phyloP scores from a whole-genome alignment of 176 grass and related monocot genomes.

The Neostapfia colusana region DNA sequence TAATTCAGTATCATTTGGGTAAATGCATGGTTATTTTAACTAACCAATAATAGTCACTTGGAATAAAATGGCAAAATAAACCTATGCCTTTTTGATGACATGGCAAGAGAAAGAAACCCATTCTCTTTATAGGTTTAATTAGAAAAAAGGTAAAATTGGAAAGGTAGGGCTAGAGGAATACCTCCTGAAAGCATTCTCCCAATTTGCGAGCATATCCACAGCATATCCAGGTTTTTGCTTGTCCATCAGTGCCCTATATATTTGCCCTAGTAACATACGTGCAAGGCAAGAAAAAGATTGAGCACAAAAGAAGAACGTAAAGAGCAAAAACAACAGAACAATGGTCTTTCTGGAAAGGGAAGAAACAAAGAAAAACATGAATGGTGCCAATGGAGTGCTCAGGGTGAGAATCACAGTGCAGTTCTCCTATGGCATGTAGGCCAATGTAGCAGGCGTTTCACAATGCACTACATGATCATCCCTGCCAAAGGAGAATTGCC shows the following conservation, averaged over 20 bases:
- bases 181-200: conserved; percentile 48
- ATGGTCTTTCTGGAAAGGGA: not conserved
- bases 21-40: not conserved
- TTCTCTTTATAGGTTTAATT: conserved; percentile 26
- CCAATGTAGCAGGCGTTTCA: conserved; percentile 23
- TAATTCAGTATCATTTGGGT: conserved; percentile 2
- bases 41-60: not conserved
- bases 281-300: conserved; percentile 30
- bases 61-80: conserved; percentile 30
- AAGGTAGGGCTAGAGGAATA: conserved; percentile 35
- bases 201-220: conserved; percentile 57
- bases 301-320: not conserved
- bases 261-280: conserved; percentile 27
- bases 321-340: conserved; percentile 4
- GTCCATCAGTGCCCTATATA: conserved; percentile 33
- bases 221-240: conserved; percentile 52
- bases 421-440: conserved; percentile 59
- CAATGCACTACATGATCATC: not conserved
- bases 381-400: not conserved
- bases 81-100: conserved; percentile 24
- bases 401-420: conserved; percentile 60
- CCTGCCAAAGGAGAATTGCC: conserved; percentile 93
- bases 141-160: conserved; percentile 5
- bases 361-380: conserved; percentile 3
- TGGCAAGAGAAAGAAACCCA: conserved; percentile 4